Evolutionary conservation across 23 red algal species (phyloP).

Genomic region (Gracilaria caudata): DNA sequence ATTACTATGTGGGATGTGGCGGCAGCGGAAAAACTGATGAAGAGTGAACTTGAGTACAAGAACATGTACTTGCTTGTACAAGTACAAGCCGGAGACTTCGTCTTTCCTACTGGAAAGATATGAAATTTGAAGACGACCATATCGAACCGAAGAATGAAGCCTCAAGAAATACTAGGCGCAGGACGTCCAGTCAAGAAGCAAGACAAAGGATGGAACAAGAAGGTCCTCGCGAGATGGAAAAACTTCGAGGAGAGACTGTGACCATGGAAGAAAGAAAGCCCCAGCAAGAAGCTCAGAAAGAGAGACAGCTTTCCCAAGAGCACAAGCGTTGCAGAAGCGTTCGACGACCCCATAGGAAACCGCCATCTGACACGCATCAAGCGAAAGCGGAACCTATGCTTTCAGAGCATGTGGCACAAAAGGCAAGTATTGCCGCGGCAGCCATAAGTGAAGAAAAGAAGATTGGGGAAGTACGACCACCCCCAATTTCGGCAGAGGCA

Average conservation of each 20-base stretch:
- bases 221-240: conserved; percentile 31
- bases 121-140: neutral
- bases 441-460: conserved; percentile 81
- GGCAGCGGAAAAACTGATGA: too few species aligned
- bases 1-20: too few species aligned
- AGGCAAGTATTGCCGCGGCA: conserved; percentile 81
- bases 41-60: too few species aligned
- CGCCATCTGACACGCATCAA: neutral
- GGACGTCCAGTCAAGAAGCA: neutral
- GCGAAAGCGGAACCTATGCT: conserved; percentile 18
- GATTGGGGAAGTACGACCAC: conserved; percentile 78
- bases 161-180: neutral
- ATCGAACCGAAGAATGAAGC: neutral
- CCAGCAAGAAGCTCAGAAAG: neutral
- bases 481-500: conserved; percentile 55
- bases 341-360: neutral
- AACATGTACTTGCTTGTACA: too few species aligned
- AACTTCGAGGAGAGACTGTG: conserved; percentile 33
- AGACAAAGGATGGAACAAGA: conserved; percentile 18
- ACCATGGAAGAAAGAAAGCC: conserved; percentile 10
- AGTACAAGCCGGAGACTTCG: too few species aligned
- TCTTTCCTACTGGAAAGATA: neutral
- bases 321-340: neutral
- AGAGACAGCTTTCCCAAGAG: neutral
- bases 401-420: neutral